phyloP scores from a whole-genome alignment of 768 basidiomycete genomes.

The Naganishia friedmannii region DNA sequence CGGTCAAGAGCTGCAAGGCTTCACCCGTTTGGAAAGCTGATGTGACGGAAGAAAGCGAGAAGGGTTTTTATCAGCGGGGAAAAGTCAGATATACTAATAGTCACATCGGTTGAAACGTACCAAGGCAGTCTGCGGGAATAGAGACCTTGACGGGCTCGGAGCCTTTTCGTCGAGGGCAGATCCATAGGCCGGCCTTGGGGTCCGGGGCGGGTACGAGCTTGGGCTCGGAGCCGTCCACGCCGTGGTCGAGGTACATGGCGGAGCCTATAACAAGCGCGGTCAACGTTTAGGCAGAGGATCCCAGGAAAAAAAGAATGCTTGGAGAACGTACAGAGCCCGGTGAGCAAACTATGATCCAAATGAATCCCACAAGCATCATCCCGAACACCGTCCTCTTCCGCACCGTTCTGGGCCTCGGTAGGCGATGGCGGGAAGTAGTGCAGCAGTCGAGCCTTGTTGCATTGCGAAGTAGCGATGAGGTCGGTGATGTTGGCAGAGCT shows the following conservation, averaged over 20 bases:
- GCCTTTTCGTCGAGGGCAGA: constrained; percentile 67
- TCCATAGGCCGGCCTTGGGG: constrained; percentile 79
- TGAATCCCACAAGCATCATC: constrained; percentile 96
- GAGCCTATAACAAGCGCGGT: constrained; percentile 33
- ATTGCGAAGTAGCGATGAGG: constrained; percentile 72
- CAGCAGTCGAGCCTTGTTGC: constrained; percentile 86
- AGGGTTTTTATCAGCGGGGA: background rate
- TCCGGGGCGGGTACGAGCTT: constrained; percentile 66
- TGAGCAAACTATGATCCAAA: constrained; percentile 75
- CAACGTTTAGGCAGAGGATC: too few species aligned
- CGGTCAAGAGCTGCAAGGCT: constrained; percentile 84
- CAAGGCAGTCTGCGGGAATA: constrained; percentile 63
- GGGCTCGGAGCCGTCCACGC: constrained; percentile 53
- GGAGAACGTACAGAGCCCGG: constrained; percentile 73
- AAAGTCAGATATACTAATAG: background rate
- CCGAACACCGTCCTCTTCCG: constrained; percentile 60
- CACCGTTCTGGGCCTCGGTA: constrained; percentile 23
- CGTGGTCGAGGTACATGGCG: constrained; percentile 76
- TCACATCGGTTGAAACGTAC: constrained; percentile 29
- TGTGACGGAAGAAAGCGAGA: background rate
- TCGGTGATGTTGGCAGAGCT: constrained; percentile 55
- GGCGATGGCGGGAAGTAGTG: constrained; percentile 76
- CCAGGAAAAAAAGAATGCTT: background rate
- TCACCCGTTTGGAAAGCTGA: constrained; percentile 93
- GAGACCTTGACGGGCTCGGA: constrained; percentile 74